A percentile compares a stretch with the other conserved stretches of the same genome.
phyloP scores from a whole-genome alignment of 1,139 yeast genomes.

The Hyphopichia khmerensis region DNA sequence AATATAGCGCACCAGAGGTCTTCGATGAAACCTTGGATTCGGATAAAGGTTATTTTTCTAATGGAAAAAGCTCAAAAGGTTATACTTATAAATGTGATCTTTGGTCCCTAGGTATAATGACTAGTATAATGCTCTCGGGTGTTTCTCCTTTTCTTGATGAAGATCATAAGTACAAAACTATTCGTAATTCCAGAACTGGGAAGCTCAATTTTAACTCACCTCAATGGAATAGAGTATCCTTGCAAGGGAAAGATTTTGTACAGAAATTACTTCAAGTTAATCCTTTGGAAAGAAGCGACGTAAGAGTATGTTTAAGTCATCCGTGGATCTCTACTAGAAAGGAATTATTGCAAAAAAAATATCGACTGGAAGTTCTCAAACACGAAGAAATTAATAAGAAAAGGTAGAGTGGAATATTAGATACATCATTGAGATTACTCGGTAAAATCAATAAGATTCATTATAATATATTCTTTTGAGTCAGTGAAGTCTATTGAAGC shows the following conservation, averaged over 20 bases:
- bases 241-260: constrained; percentile 45
- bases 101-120: constrained; percentile 66
- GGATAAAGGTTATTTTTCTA: background rate
- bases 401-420: no score
- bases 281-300: constrained; percentile 31
- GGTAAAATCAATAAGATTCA: no score
- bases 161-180: constrained; percentile 25
- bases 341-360: constrained; percentile 14
- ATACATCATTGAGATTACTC: no score
- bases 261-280: constrained; percentile 36
- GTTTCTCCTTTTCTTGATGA: constrained; percentile 56
- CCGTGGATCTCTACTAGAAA: constrained; percentile 40
- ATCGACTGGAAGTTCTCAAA: constrained; percentile 8
- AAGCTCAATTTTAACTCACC: constrained; percentile 32
- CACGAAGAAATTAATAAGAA: no score
- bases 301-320: constrained; percentile 31
- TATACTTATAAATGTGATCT: constrained; percentile 60
- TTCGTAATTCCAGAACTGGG: constrained; percentile 31
- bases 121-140: constrained; percentile 56
- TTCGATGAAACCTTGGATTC: constrained; percentile 5
- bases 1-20: constrained; percentile 65
- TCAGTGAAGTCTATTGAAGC: no score
- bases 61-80: constrained; percentile 20
- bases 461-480: no score
- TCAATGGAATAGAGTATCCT: constrained; percentile 42